Evolutionary conservation across 2,329 filamentous ascomycete genomes (phyloP).

Genomic region (Colletotrichum sp.): DNA sequence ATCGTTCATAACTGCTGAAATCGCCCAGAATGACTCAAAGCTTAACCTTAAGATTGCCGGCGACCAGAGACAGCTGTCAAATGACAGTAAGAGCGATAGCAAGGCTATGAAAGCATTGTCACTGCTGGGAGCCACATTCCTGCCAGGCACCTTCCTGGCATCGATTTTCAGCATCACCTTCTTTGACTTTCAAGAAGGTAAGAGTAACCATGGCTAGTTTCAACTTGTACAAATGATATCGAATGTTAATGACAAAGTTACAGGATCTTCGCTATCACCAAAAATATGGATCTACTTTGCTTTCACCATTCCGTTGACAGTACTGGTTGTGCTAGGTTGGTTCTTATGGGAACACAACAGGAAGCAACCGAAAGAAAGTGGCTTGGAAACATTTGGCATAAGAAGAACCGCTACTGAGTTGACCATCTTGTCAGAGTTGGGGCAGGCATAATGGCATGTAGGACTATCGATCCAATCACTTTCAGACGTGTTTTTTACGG

Average conservation of each 20-base stretch:
- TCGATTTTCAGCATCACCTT: not conserved
- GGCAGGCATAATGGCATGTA: not conserved
- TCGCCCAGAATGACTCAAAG: not conserved
- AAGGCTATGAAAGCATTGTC: not conserved
- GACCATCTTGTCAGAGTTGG: not conserved
- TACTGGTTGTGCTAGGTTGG: not conserved
- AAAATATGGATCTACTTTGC: not conserved
- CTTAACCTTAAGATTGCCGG: not conserved
- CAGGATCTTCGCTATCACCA: not conserved
- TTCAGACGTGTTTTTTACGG: rapidly evolving
- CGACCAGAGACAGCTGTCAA: not conserved
- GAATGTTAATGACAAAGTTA: rapidly evolving
- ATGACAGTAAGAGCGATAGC: not conserved
- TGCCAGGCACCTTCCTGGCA: not conserved
- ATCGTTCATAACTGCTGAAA: not conserved
- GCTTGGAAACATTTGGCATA: not conserved
- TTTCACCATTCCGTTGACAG: not conserved
- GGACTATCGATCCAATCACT: not conserved
- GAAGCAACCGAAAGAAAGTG: not conserved
- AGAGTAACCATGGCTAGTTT: not conserved
- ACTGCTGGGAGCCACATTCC: not conserved
- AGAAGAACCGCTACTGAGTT: not conserved
- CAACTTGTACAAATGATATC: not conserved
- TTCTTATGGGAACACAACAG: not conserved
- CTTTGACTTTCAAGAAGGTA: not conserved